Conservation (phyloP, 2,329 filamentous ascomycete species). For the Lizonia empirigonia region DNA sequence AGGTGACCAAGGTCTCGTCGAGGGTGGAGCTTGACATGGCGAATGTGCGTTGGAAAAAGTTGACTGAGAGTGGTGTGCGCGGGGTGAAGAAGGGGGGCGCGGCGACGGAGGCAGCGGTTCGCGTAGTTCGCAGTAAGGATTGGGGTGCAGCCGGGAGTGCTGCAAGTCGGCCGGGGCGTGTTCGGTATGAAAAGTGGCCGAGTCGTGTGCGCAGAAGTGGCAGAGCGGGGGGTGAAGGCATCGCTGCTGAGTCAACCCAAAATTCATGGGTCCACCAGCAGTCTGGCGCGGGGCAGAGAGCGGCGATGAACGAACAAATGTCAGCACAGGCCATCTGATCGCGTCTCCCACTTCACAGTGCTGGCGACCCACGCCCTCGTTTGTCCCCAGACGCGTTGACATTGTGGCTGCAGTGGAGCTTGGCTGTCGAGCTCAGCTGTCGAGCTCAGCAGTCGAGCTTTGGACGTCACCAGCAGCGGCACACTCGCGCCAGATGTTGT, state of each 20-base stretch:
- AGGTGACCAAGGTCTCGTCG: slow-evolving; percentile 42
- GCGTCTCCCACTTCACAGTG: slow-evolving; percentile 4
- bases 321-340: slow-evolving; percentile 26
- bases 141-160: slow-evolving; percentile 5
- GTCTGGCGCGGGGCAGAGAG: slow-evolving; percentile 7
- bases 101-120: slow-evolving; percentile 18
- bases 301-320: slow-evolving; percentile 27
- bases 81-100: slow-evolving; percentile 41
- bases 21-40: slow-evolving; percentile 46
- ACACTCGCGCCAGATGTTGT: too few species aligned
- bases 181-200: slow-evolving; percentile 22
- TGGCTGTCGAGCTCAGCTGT: too few species aligned
- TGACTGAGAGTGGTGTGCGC: slow-evolving; percentile 33
- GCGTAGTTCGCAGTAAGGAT: slow-evolving; percentile 13
- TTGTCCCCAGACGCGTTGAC: too few species aligned
- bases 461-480: too few species aligned
- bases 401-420: too few species aligned
- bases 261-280: slow-evolving; percentile 23
- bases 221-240: slow-evolving; percentile 26
- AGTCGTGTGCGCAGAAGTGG: slow-evolving; percentile 31
- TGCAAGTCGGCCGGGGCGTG: slow-evolving; percentile 14
- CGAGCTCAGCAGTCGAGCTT: too few species aligned
- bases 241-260: slow-evolving; percentile 40
- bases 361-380: too few species aligned
- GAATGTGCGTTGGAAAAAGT: slow-evolving; percentile 38